phyloP scores from a whole-genome alignment of 345 rosid genomes.

The Leavenworthia alabamica region DNA sequence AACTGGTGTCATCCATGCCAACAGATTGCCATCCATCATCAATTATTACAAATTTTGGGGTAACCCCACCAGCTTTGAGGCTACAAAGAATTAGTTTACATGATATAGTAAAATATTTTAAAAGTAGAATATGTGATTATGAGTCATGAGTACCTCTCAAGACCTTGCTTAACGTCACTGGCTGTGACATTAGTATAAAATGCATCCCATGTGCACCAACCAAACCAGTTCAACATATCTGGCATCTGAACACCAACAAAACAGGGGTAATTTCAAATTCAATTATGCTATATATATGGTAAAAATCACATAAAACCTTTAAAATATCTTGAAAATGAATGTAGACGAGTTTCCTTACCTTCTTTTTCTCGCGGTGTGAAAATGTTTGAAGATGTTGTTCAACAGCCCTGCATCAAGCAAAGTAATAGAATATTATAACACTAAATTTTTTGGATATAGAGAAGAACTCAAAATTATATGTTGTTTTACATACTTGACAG shows the following conservation, averaged over 20 bases:
- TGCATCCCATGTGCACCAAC: slow-evolving; percentile 84
- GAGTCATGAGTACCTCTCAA: slow-evolving; percentile 51
- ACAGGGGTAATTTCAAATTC: neutral
- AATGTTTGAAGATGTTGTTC: slow-evolving; percentile 56
- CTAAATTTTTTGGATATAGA: too few relatives aligned
- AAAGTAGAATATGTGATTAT: too few relatives aligned
- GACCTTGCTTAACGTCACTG: slow-evolving; percentile 48
- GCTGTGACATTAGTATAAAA: slow-evolving; percentile 49
- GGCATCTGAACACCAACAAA: slow-evolving; percentile 39
- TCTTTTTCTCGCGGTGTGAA: slow-evolving; percentile 47
- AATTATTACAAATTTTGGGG: slow-evolving; percentile 51
- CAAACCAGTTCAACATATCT: slow-evolving; percentile 53
- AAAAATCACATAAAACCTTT: neutral
- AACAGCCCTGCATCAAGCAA: slow-evolving; percentile 49
- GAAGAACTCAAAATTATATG: neutral
- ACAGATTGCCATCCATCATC: slow-evolving; percentile 80
- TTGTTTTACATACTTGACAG: slow-evolving; percentile 31
- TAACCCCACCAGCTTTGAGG: slow-evolving; percentile 43
- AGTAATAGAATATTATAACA: too few relatives aligned
- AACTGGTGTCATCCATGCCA: slow-evolving; percentile 48
- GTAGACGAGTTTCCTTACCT: too few relatives aligned
- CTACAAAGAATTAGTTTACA: slow-evolving; percentile 34
- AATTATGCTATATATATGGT: neutral
- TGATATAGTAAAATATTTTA: too few relatives aligned
- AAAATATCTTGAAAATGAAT: neutral